A percentile compares a stretch with the other conserved stretches of the same genome.
Conservation (phyloP, 176 grass and related monocot genomes). For the Hordeum marinum region DNA sequence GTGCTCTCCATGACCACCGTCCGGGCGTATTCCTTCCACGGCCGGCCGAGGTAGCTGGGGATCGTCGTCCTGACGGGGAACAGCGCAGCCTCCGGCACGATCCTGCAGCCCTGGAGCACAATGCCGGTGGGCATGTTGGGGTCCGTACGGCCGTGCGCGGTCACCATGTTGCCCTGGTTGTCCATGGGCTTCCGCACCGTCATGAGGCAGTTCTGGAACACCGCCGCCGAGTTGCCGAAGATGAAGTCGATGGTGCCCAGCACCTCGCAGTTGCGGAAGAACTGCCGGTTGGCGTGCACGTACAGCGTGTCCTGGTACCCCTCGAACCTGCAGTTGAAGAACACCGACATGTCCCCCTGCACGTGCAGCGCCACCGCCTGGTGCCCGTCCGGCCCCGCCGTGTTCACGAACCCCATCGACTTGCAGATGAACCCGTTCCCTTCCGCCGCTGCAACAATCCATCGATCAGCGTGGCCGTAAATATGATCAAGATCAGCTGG, state of each 20-base stretch:
- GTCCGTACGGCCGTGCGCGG: slow-evolving; percentile 69
- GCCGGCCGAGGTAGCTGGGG: slow-evolving; percentile 74
- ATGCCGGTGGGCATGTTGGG: slow-evolving; percentile 67
- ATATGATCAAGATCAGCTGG: neutral
- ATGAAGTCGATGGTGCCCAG: slow-evolving; percentile 80
- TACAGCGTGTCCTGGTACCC: slow-evolving; percentile 90
- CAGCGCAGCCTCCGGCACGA: slow-evolving; percentile 64
- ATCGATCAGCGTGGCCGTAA: neutral
- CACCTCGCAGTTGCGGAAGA: slow-evolving; percentile 83
- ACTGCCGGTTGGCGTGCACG: slow-evolving; percentile 63
- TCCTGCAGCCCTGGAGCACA: slow-evolving; percentile 65
- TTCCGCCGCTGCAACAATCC: slow-evolving; percentile 44
- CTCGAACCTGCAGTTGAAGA: slow-evolving; percentile 85
- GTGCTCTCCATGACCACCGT: slow-evolving; percentile 77
- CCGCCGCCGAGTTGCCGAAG: slow-evolving; percentile 72
- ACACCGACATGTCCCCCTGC: slow-evolving; percentile 52
- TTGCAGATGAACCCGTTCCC: slow-evolving; percentile 77
- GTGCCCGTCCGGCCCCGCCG: slow-evolving; percentile 69
- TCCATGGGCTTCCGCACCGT: slow-evolving; percentile 65
- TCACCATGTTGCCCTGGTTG: slow-evolving; percentile 61
- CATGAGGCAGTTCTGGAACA: slow-evolving; percentile 89
- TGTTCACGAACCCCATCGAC: slow-evolving; percentile 80
- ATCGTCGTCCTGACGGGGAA: slow-evolving; percentile 38
- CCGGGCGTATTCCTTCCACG: slow-evolving; percentile 68
- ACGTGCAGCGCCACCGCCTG: slow-evolving; percentile 82